Percentiles rank a stretch among this genome's conserved stretches.
These are phyloP conservation scores for Gossypium davidsonii DNA, from an alignment of 441 rosid genomes.

Conservation along the genomic window DNA sequence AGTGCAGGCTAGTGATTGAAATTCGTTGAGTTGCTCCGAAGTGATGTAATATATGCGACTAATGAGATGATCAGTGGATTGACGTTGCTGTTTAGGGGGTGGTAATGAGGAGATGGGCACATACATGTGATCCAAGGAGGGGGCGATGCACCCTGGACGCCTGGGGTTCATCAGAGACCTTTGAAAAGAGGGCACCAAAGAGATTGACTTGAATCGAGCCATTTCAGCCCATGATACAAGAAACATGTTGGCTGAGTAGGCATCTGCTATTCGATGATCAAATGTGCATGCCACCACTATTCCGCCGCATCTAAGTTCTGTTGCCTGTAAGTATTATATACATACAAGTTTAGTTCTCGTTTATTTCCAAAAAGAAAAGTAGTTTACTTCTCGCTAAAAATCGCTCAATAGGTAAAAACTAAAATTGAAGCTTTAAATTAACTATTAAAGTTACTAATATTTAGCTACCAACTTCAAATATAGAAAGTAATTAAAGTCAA, in stretches of 20 bases:
- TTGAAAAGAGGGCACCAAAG: conserved; percentile 47
- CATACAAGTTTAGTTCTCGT: not conserved
- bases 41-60: conserved; percentile 59
- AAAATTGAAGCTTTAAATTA: too few relatives aligned
- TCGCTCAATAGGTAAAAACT: too few relatives aligned
- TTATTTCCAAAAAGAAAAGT: too few relatives aligned
- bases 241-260: conserved; percentile 70
- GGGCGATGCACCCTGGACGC: conserved; percentile 33
- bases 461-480: too few relatives aligned
- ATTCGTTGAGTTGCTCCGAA: conserved; percentile 30
- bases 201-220: conserved; percentile 37
- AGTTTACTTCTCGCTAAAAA: too few relatives aligned
- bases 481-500: too few relatives aligned
- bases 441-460: not conserved
- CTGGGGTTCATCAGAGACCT: conserved; percentile 70
- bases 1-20: conserved; percentile 45
- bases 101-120: conserved; percentile 42
- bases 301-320: conserved; percentile 65
- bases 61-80: conserved; percentile 23
- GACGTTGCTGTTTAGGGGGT: conserved; percentile 24
- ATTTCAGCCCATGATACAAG: conserved; percentile 67
- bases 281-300: conserved; percentile 64
- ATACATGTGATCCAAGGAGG: conserved; percentile 48
- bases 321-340: conserved; percentile 33
- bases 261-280: conserved; percentile 81